Evolutionary conservation across 2,329 filamentous ascomycete genomes (phyloP).

Genomic region (Berkeleyomyces basicola): DNA sequence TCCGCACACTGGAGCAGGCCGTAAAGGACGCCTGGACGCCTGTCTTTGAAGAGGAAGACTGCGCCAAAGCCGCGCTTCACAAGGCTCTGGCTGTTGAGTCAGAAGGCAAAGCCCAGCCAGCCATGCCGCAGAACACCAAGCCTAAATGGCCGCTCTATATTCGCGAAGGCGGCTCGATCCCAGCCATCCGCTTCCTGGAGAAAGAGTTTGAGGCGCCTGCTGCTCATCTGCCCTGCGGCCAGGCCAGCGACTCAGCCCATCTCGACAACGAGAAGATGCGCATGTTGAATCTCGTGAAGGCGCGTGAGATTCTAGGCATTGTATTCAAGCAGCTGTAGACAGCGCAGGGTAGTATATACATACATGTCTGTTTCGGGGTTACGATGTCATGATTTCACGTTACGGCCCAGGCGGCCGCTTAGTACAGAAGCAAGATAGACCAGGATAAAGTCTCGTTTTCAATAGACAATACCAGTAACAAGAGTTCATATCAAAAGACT

Average conservation of each 20-base stretch:
- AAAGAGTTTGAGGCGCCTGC: slow-evolving; percentile 86
- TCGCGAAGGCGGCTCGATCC: slow-evolving; percentile 86
- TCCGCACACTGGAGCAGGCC: slow-evolving; percentile 70
- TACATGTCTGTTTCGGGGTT: neutral
- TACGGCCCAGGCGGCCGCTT: neutral
- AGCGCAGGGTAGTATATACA: neutral
- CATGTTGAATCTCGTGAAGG: slow-evolving; percentile 75
- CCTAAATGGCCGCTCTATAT: slow-evolving; percentile 59
- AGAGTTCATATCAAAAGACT: too few relatives aligned
- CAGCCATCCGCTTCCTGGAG: slow-evolving; percentile 82
- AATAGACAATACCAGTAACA: neutral
- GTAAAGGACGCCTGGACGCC: slow-evolving; percentile 73
- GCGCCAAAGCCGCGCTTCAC: neutral
- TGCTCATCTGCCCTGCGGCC: slow-evolving; percentile 83
- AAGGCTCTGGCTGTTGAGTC: slow-evolving; percentile 4
- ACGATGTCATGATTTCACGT: neutral
- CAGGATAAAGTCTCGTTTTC: neutral
- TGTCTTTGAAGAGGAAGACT: slow-evolving; percentile 22
- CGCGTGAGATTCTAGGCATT: slow-evolving; percentile 73
- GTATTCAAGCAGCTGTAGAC: slow-evolving; percentile 56
- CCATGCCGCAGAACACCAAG: slow-evolving; percentile 14
- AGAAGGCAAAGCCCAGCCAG: slow-evolving; percentile 12
- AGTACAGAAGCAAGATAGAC: neutral
- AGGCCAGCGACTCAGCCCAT: slow-evolving; percentile 87
- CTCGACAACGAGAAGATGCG: slow-evolving; percentile 88